These are phyloP conservation scores for Excoecaria cochinchinensis DNA, from an alignment of 345 rosid species.

Conservation along the genomic window DNA sequence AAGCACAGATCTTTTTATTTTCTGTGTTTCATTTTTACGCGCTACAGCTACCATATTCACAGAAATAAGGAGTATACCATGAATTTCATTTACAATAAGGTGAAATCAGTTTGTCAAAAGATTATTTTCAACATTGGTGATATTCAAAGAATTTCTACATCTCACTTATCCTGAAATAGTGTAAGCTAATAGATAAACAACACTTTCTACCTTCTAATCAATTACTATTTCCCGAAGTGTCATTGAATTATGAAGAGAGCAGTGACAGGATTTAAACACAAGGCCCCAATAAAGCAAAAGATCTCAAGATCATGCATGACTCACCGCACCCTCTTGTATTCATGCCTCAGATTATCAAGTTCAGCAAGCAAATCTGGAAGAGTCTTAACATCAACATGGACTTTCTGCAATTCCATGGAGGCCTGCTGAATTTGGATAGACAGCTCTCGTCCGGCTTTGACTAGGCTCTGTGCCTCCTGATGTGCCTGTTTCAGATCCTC, in stretches of 20 bases:
- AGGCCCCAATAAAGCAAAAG: neutral
- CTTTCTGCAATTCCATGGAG: slow-evolving; percentile 56
- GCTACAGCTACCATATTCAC: neutral
- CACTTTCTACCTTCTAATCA: neutral
- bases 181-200: neutral
- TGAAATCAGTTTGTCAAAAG: neutral
- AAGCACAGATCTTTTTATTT: neutral
- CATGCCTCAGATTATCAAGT: slow-evolving; percentile 61
- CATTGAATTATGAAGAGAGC: neutral
- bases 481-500: slow-evolving; percentile 69
- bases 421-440: slow-evolving; percentile 51
- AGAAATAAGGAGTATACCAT: neutral
- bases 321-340: slow-evolving; percentile 70
- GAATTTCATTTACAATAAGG: too few relatives aligned
- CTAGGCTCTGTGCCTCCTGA: slow-evolving; percentile 61
- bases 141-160: neutral
- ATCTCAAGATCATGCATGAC: slow-evolving; percentile 14
- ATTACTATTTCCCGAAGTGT: neutral
- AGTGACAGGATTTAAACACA: neutral
- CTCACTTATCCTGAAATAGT: neutral
- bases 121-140: neutral
- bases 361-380: slow-evolving; percentile 53
- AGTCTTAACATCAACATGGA: slow-evolving; percentile 41
- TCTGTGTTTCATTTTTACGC: neutral
- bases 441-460: slow-evolving; percentile 58